Conservation (phyloP, 2,329 filamentous ascomycete genomes). For the Aspergillus viridinutans region DNA sequence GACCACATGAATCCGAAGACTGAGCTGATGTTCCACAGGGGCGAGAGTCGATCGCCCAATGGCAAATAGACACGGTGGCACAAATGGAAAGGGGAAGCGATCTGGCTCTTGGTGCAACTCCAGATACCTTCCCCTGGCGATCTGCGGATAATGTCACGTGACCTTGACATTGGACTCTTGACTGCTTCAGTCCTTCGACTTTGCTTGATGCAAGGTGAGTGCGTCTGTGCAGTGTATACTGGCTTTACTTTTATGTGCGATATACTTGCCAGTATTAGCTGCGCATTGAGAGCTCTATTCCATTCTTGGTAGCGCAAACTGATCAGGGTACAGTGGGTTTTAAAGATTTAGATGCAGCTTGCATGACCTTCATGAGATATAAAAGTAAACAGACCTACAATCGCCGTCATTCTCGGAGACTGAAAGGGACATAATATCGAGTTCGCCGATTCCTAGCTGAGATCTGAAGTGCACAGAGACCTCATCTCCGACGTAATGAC, state of each 20-base stretch:
- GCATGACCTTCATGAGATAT: neutral
- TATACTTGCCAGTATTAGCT: neutral
- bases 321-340: neutral
- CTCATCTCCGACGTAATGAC: neutral
- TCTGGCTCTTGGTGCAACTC: neutral
- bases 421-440: neutral
- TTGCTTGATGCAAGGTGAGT: neutral
- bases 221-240: neutral
- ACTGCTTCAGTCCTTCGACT: neutral
- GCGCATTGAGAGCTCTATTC: neutral
- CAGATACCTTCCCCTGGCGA: too few relatives aligned
- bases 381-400: neutral
- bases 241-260: neutral
- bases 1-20: neutral
- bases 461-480: neutral
- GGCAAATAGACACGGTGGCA: conserved; percentile 23
- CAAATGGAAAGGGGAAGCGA: conserved; percentile 19
- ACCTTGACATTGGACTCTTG: neutral
- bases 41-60: conserved; percentile 4
- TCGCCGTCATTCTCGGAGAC: too few relatives aligned
- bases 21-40: neutral
- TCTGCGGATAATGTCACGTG: neutral
- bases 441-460: too few relatives aligned
- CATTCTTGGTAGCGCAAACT: neutral
- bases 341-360: neutral